Evolutionary conservation across 106 monocot genomes (phyloP), one percentile per base, ranked within the genome.

Genomic region (Acorus calamus): DNA sequence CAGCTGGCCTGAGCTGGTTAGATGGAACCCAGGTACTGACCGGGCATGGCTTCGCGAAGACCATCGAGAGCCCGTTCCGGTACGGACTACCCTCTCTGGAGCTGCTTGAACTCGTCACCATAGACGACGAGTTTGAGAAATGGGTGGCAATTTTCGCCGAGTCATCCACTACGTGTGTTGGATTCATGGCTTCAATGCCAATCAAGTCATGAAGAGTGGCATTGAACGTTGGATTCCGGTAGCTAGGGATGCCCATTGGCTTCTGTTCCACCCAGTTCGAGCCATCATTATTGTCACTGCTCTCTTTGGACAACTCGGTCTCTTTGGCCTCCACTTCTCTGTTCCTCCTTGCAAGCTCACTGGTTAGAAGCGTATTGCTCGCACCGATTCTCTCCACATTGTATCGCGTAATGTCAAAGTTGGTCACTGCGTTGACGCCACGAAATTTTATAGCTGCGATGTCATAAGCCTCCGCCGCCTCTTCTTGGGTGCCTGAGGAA

Each of bases 401-500:
- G 56, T 94, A 94, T 76, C 86, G 71, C 4, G 83, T 86, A 47
- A 94, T 94, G 59, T 94, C 86, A 53, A 94, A 94, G 81, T 94
- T 94, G 7, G 93, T 94, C 4, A 94, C 89, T 0, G 89, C 89
- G 46, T 75, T 94, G 46, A 69, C 74, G 28, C 89, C 93, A 8
- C 93, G 83, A 62, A 93, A 93, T 69, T 93, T 93, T 11, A 93
- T 93, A 2, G 93, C 93, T 4, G 93, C 93, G 6, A 93, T 56
- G 61, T 93, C 93, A 46, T 93, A 89, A 2, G 93, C 93, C 67
- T 93, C 98, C 9, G 92, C 98, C 4, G 98, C 98, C 76, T 98
- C 98, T 69, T 98, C 98, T 54, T 98, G 98, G 11, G 98, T 98
- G 57, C 88, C 98, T 98, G 83, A 57, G 11, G 44, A 42, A 61